A percentile compares a stretch with the other conserved stretches of the same genome.
Conservation (phyloP, 306 rosid genomes). For the Cucumis sativus region DNA sequence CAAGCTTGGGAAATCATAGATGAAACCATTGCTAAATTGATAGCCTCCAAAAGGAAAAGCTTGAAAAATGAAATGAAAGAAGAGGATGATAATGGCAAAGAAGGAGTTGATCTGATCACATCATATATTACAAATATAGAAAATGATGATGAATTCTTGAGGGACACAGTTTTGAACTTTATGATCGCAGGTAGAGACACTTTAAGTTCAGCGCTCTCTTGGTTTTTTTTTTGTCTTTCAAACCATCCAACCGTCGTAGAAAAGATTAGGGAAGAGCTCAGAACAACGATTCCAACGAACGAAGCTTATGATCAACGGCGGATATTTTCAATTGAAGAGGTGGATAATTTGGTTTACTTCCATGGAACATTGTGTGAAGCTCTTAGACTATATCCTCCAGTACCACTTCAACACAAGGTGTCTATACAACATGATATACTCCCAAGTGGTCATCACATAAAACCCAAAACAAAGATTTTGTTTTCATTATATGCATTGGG, state of each 20-base stretch:
- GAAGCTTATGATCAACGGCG: neutral
- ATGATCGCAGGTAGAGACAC: slow-evolving; percentile 16
- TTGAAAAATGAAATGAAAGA: too few species aligned
- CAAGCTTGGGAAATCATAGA: too few species aligned
- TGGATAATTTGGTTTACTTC: slow-evolving; percentile 30
- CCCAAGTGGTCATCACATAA: slow-evolving; percentile 31
- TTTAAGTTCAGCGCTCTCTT: neutral
- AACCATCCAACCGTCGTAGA: slow-evolving; percentile 6
- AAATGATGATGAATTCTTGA: neutral
- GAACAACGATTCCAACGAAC: neutral
- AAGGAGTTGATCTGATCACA: slow-evolving; percentile 10
- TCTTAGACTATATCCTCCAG: slow-evolving; percentile 30
- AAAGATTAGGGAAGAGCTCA: slow-evolving; percentile 18
- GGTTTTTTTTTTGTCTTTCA: slow-evolving; percentile 18
- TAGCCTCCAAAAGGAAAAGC: too few species aligned
- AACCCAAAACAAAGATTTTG: slow-evolving; percentile 9
- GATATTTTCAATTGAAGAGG: neutral
- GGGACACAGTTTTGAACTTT: slow-evolving; percentile 5
- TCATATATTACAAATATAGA: neutral
- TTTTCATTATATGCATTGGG: slow-evolving; percentile 34
- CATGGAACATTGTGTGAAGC: slow-evolving; percentile 41
- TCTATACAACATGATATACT: slow-evolving; percentile 13
- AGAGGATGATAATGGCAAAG: neutral
- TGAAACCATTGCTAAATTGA: too few species aligned
- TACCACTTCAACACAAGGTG: slow-evolving; percentile 22